These are phyloP conservation scores for Salix koriyanagi DNA, from an alignment of 345 rosid species.

Conservation along the genomic window DNA sequence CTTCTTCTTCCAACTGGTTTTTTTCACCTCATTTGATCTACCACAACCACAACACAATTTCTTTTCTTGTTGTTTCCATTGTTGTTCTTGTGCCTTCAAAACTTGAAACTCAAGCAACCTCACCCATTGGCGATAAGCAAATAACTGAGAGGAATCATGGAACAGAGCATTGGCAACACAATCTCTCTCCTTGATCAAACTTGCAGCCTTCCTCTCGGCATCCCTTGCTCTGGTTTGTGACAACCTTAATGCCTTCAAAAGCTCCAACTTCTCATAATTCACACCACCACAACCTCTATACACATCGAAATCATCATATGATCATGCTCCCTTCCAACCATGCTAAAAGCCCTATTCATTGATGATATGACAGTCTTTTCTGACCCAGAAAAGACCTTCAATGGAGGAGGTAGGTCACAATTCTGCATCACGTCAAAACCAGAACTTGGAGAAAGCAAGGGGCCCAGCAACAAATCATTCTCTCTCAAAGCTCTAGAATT, in stretches of 20 bases:
- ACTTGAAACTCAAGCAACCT: slow-evolving; percentile 49
- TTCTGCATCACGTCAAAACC: slow-evolving; percentile 28
- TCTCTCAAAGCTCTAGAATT: slow-evolving; percentile 6
- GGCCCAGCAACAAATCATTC: slow-evolving; percentile 25
- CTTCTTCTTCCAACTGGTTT: neutral
- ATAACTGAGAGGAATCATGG: slow-evolving; percentile 36
- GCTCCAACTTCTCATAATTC: slow-evolving; percentile 36
- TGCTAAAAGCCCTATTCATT: slow-evolving; percentile 14
- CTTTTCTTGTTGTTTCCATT: slow-evolving; percentile 4
- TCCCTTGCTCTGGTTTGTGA: slow-evolving; percentile 68
- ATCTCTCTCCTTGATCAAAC: slow-evolving; percentile 40
- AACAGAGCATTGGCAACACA: slow-evolving; percentile 29
- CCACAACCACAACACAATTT: neutral
- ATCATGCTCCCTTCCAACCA: slow-evolving; percentile 1
- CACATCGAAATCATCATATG: neutral
- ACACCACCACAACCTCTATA: slow-evolving; percentile 1
- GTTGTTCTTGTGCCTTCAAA: slow-evolving; percentile 23
- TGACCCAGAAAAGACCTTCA: slow-evolving; percentile 37
- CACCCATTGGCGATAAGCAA: slow-evolving; percentile 47
- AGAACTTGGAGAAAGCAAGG: slow-evolving; percentile 14
- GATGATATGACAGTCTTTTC: slow-evolving; percentile 24
- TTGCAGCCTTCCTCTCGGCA: slow-evolving; percentile 48
- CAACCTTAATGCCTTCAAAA: slow-evolving; percentile 54
- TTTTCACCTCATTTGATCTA: neutral
- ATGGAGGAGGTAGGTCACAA: slow-evolving; percentile 59